Evolutionary conservation across 768 basidiomycete species (phyloP), one percentile per base, ranked within the genome.

Genomic region (Tylopilus rubrobrunneus): DNA sequence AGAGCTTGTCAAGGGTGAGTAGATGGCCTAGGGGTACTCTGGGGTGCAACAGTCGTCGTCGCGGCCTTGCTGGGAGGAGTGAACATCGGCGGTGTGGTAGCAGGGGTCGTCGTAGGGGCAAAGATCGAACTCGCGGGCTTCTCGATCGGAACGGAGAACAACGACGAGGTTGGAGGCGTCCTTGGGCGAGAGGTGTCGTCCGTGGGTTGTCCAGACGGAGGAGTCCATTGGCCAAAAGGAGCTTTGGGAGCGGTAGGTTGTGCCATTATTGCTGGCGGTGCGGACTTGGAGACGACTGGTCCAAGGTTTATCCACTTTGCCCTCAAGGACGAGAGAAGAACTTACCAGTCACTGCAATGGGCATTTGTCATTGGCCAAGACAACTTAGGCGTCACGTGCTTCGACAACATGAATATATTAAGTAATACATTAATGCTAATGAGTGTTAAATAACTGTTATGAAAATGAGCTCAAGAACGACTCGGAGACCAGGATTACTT

Each of bases 151-250:
- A 51, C 40, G 29, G 67, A 59, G 56, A 73, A 66, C 4, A 72
- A 60, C 9, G 75, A 71, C 5, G 74, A 59, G 12, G 78, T 59
- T 0, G 83, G 78, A 4, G 84, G 79, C 0, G 81, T 83, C 64
- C 74, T 77, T 0, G 82, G 77, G 47, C 76, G 68, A 39, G 60
- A 28, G 19, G 63, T 43, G 3, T 67, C 64, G 19, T 68, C 63
- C 39, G 58, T 53, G 29, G 49, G 33, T 49, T 56, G 46, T 19
- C 25, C 19, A 39, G 23, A 36, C 57, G 17, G 37, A 37, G 25
- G 21, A 12, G 48, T 71, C 74, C 41, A 68, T 43, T 56, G 62
- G 31, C 74, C 76, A 49, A 74, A 72, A 14, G 71, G 62, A 17
- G 61, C 58, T 63, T 75, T 75, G 11, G 78, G 76, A 9, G 74